These are phyloP conservation scores for Pestalotiopsis sp. DNA, from an alignment of 2,329 filamentous ascomycete species.

Conservation along the genomic window DNA sequence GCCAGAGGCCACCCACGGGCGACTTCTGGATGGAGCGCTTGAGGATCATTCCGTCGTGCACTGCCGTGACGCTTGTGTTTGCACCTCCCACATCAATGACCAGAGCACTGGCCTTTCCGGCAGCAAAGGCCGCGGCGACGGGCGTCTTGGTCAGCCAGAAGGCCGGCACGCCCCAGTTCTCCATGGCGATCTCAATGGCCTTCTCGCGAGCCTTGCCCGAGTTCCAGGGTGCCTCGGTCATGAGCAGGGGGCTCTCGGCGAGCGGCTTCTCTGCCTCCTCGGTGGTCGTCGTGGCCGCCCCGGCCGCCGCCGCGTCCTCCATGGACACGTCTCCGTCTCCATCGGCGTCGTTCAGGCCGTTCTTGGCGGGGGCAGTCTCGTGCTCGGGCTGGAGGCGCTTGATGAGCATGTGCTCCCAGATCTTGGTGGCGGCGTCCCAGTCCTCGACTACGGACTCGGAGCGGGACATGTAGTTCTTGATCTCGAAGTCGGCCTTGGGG, in stretches of 20 bases:
- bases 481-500: constrained; percentile 74
- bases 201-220: constrained; percentile 85
- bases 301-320: constrained; percentile 40
- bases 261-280: constrained; percentile 77
- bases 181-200: constrained; percentile 94
- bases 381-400: constrained; percentile 81
- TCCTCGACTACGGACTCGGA: constrained; percentile 87
- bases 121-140: constrained; percentile 87
- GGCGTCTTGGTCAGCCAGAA: constrained; percentile 92
- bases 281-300: constrained; percentile 8
- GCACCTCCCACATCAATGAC: constrained; percentile 91
- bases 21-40: constrained; percentile 89
- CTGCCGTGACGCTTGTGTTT: constrained; percentile 84
- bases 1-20: constrained; percentile 83
- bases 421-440: constrained; percentile 86
- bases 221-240: constrained; percentile 97
- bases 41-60: constrained; percentile 92
- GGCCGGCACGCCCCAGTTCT: constrained; percentile 92
- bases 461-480: constrained; percentile 88
- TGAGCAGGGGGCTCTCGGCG: constrained; percentile 84
- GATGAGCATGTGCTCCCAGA: constrained; percentile 94
- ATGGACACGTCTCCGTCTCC: constrained; percentile 63
- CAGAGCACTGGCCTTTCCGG: constrained; percentile 89
- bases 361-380: constrained; percentile 70
- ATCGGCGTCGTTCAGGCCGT: constrained; percentile 79